Conservation (phyloP, 2,329 filamentous ascomycete genomes). For the Curvularia eragrostidis region DNA sequence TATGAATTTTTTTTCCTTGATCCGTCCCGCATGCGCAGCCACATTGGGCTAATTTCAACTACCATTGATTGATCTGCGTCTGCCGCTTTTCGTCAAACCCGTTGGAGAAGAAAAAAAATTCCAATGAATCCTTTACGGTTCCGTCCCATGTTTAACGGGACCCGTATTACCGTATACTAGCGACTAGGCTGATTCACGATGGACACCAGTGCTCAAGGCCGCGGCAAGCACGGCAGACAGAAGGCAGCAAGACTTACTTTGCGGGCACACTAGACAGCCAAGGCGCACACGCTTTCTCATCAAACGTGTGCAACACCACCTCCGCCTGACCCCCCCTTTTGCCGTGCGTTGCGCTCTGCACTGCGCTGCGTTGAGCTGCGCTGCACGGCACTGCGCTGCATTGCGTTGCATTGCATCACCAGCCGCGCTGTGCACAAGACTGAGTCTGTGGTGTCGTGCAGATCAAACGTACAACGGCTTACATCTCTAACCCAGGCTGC, state of each 20-base stretch:
- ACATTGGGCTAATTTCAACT: constrained; percentile 6
- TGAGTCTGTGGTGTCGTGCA: neutral
- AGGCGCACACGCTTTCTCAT: neutral
- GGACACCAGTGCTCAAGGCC: neutral
- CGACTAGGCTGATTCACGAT: neutral
- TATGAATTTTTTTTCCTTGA: neutral
- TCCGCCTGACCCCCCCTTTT: neutral
- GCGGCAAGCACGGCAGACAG: neutral
- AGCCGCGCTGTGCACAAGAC: neutral
- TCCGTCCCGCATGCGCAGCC: constrained; percentile 17
- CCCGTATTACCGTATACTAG: neutral
- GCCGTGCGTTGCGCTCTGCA: neutral
- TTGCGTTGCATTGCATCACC: neutral
- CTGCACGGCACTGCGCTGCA: neutral
- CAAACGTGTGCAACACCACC: neutral
- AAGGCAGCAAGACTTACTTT: neutral
- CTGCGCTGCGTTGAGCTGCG: neutral
- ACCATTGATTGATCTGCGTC: neutral
- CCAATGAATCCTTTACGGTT: neutral
- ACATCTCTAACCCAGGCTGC: neutral
- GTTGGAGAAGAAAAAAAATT: neutral
- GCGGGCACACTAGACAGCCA: neutral
- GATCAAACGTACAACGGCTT: neutral
- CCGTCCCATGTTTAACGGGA: neutral
- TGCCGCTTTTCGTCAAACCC: neutral